Base-by-base conservation (phyloP, 2,329 filamentous ascomycete genomes). In the Gliomastix tumulicola region DNA sequence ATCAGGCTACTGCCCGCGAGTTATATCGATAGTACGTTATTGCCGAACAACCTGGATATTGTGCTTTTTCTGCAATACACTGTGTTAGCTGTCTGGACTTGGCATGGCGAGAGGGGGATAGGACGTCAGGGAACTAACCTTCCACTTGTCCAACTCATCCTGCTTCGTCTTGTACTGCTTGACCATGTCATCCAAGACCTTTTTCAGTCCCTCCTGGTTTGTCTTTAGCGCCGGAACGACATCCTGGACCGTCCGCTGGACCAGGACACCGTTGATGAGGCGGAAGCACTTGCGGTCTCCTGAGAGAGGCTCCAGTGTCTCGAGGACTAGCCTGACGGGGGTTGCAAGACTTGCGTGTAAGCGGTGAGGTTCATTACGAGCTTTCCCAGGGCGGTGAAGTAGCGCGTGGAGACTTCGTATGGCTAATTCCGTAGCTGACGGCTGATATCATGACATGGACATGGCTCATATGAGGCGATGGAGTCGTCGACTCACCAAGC, bases 91-190 rank as follows among this genome's bases (percentile, higher is more conserved):
- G 21, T 30, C 7, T 28, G 21, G 11, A 22, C 8, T 6, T 21
- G 21, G 20, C n/a, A n/a, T n/a, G n/a, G n/a, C n/a, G 19, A 25
- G n/a, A n/a, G n/a, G n/a, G n/a, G n/a, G n/a, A n/a, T n/a, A n/a
- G n/a, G n/a, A n/a, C n/a, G n/a, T n/a, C n/a, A n/a, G 34, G 4
- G 15, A 21, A 31, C 7, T 12, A 54, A 94, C 90, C 87, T 98
- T 98, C 92, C 92, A 98, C 62, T 83, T 89, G 59, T 98, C 90
- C 71, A 98, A 77, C 56, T 98, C 92, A 30, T 88, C 80, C 61
- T 98, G 89, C 65, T 95, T 94, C 21, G 71, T 67, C 69, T 94
- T 94, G 72, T 97, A 97, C 65, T 95, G 88, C 74, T 95, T 96
- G 48, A 97, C 76, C 45, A 98, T 67, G 58, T 96, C 90, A 45